These are phyloP conservation scores for Heteromeles arbutifolia DNA, from an alignment of 306 rosid genomes.

Conservation along the genomic window DNA sequence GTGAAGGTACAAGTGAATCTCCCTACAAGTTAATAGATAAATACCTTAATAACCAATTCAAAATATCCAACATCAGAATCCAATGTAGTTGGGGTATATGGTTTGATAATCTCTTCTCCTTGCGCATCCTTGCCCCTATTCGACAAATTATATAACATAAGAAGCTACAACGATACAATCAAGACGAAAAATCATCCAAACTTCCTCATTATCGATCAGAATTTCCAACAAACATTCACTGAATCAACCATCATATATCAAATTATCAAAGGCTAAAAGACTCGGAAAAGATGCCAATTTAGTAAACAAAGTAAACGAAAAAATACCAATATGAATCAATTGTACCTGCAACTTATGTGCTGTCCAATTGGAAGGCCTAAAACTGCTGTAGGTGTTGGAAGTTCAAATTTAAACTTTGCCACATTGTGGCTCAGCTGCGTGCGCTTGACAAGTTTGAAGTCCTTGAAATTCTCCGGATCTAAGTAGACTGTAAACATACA, in stretches of 20 bases:
- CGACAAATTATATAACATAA: constrained; percentile 6
- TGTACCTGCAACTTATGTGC: constrained; percentile 95
- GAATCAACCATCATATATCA: neutral
- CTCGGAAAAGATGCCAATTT: neutral
- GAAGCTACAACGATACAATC: neutral
- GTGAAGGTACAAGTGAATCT: neutral
- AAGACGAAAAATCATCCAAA: neutral
- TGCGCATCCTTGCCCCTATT: constrained; percentile 86
- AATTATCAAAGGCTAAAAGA: neutral
- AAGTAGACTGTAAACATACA: constrained; percentile 45
- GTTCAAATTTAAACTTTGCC: constrained; percentile 80
- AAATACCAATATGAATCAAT: constrained; percentile 6
- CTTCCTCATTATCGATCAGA: neutral
- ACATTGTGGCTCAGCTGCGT: constrained; percentile 91
- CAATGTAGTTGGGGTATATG: constrained; percentile 93
- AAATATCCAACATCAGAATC: constrained; percentile 90
- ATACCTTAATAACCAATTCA: constrained; percentile 91
- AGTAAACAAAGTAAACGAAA: neutral
- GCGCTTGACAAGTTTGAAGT: constrained; percentile 74
- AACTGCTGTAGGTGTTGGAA: constrained; percentile 71
- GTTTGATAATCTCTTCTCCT: constrained; percentile 86
- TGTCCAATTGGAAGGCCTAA: constrained; percentile 99
- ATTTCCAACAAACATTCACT: neutral
- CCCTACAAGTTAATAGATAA: neutral
- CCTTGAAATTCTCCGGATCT: constrained; percentile 68